Conservation (phyloP, 805 yeast genomes). For the Candida lessepsii region DNA sequence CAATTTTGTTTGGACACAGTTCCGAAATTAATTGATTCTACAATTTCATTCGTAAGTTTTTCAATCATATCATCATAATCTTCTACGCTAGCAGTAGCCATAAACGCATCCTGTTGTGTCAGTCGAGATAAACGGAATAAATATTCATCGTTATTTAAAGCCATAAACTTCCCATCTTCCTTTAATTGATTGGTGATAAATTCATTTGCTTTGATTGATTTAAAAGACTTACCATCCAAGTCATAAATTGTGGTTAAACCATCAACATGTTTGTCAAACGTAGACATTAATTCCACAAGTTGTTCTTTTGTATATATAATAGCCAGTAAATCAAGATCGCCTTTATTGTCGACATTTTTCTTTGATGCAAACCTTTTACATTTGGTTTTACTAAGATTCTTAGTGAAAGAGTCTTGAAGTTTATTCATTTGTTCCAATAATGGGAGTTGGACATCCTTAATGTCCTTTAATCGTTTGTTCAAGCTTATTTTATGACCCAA, state of each 20-base stretch:
- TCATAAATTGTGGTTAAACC: conserved; percentile 9
- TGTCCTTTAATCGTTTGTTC: conserved; percentile 21
- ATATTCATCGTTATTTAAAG: conserved; percentile 12
- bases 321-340: conserved; percentile 5
- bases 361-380: conserved; percentile 12
- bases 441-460: conserved; percentile 34
- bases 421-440: conserved; percentile 32
- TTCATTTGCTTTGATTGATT: conserved; percentile 11
- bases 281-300: conserved; percentile 10
- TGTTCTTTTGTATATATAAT: conserved; percentile 14
- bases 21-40: conserved; percentile 30
- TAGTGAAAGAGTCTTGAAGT: conserved; percentile 23
- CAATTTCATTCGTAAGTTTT: conserved; percentile 23
- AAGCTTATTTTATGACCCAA: conserved; percentile 13
- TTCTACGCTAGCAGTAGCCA: conserved; percentile 17
- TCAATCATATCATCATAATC: conserved; percentile 34
- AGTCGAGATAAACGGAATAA: conserved; percentile 11
- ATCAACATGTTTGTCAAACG: conserved; percentile 10
- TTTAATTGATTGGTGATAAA: conserved; percentile 11
- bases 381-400: conserved; percentile 15
- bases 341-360: conserved; percentile 1
- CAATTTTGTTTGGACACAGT: conserved; percentile 33
- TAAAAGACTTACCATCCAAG: conserved; percentile 1
- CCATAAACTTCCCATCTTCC: conserved; percentile 9
- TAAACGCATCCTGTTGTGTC: conserved; percentile 11